phyloP scores from a whole-genome alignment of 1,284 basidiomycete genomes.

The Omphalotus olearius region DNA sequence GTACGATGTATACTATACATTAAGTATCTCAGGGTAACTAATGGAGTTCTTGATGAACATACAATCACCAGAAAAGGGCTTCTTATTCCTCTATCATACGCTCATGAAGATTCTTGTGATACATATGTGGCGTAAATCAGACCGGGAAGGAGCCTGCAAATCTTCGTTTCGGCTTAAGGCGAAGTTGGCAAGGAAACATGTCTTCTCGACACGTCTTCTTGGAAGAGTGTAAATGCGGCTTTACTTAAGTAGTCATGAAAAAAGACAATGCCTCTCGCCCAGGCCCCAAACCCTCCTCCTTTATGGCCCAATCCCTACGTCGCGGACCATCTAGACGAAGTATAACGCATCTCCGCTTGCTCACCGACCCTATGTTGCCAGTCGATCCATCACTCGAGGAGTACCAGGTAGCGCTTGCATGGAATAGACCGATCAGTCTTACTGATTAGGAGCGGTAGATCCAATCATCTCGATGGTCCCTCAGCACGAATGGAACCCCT shows the following conservation, averaged over 20 bases:
- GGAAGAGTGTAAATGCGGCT: neutral
- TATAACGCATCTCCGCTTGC: neutral
- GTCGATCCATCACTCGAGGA: neutral
- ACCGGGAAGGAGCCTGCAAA: too few relatives aligned
- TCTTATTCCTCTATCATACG: neutral
- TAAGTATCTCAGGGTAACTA: too few relatives aligned
- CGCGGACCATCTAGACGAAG: slow-evolving; percentile 1
- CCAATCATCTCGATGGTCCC: slow-evolving; percentile 10
- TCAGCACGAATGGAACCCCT: slow-evolving; percentile 6
- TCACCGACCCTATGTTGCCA: neutral
- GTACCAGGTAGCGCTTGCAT: neutral
- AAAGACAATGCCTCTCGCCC: neutral
- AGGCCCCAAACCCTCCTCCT: neutral
- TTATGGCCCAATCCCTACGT: slow-evolving; percentile 1
- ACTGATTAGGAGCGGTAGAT: neutral
- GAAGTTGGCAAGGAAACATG: slow-evolving; percentile 9
- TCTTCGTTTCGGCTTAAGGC: too few relatives aligned
- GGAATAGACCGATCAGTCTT: neutral
- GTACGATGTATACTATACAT: too few relatives aligned
- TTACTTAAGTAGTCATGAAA: neutral
- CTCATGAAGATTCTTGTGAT: neutral
- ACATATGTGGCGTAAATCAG: neutral
- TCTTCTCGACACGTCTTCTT: neutral
- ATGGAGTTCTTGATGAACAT: neutral
- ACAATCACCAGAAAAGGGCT: neutral